phyloP scores from a whole-genome alignment of 306 rosid genomes.

The Cucumis cinereus region DNA sequence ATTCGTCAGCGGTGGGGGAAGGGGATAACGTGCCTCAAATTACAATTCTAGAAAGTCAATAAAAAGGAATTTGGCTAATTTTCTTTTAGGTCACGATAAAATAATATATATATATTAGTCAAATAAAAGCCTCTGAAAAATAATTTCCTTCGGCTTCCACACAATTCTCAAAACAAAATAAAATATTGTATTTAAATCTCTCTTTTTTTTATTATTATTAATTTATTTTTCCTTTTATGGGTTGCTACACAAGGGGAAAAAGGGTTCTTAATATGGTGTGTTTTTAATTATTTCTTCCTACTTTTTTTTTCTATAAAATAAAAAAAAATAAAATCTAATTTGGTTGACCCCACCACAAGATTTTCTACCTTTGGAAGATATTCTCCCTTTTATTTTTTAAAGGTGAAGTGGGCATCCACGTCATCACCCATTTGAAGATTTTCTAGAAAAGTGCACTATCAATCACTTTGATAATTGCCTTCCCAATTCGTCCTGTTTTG shows the following conservation, averaged over 20 bases:
- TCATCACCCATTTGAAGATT: not conserved
- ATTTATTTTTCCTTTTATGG: not conserved
- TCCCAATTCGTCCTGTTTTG: not conserved
- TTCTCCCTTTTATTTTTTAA: not conserved
- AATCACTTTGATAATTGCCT: not conserved
- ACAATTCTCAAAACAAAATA: not conserved
- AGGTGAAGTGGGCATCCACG: not conserved
- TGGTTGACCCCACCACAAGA: not conserved
- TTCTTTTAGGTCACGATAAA: not conserved
- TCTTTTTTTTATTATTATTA: not conserved
- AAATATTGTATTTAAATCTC: not conserved
- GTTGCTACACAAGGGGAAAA: not conserved
- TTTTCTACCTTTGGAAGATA: not conserved
- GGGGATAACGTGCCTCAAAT: not conserved
- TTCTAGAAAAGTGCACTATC: constrained; percentile 1
- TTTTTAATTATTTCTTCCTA: not conserved
- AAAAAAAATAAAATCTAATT: not conserved
- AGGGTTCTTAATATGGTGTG: not conserved
- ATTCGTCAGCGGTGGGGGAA: not conserved
- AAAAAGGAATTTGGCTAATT: not conserved
- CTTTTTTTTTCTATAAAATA: not conserved
- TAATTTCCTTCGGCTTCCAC: not conserved
- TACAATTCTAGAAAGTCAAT: not conserved
- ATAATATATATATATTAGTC: not conserved
- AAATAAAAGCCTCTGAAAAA: not conserved